phyloP scores from a whole-genome alignment of 306 rosid species.

The Canavalia ensiformis region DNA sequence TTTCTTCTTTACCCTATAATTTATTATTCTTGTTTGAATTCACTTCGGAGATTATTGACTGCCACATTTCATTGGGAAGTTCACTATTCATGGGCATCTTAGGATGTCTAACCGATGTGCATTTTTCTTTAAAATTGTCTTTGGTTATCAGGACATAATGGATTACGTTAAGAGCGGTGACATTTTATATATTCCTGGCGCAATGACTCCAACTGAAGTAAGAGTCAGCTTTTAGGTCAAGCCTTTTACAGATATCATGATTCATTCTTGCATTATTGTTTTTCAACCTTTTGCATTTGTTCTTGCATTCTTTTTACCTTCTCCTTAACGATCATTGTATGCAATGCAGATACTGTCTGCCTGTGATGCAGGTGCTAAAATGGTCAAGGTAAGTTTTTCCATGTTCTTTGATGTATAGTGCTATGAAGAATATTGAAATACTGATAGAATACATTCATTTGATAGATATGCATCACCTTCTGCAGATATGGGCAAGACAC shows the following conservation, averaged over 20 bases:
- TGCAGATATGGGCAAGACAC: constrained; percentile 7
- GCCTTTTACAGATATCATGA: constrained; percentile 7
- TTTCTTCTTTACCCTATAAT: background rate
- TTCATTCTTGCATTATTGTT: constrained; percentile 20
- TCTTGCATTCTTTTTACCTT: constrained; percentile 25
- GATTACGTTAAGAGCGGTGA: constrained; percentile 56
- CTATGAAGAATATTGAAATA: constrained; percentile 1
- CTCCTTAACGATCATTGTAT: constrained; percentile 20
- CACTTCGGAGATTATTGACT: constrained; percentile 21
- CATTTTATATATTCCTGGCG: constrained; percentile 83
- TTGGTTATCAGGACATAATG: constrained; percentile 71
- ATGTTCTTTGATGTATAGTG: constrained; percentile 23
- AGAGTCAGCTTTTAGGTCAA: constrained; percentile 48
- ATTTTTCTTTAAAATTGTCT: constrained; percentile 24
- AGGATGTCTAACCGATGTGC: constrained; percentile 1
- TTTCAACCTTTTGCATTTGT: constrained; percentile 17
- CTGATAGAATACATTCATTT: background rate
- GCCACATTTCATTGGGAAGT: constrained; percentile 27
- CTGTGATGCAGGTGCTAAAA: constrained; percentile 74
- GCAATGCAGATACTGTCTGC: constrained; percentile 78
- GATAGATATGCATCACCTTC: constrained; percentile 28
- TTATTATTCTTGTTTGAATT: constrained; percentile 1
- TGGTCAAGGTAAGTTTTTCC: constrained; percentile 73
- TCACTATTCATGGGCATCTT: background rate
- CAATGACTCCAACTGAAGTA: constrained; percentile 98